Evolutionary conservation across 495 filamentous ascomycete genomes (phyloP).

Genomic region (Penicillium paradoxum): DNA sequence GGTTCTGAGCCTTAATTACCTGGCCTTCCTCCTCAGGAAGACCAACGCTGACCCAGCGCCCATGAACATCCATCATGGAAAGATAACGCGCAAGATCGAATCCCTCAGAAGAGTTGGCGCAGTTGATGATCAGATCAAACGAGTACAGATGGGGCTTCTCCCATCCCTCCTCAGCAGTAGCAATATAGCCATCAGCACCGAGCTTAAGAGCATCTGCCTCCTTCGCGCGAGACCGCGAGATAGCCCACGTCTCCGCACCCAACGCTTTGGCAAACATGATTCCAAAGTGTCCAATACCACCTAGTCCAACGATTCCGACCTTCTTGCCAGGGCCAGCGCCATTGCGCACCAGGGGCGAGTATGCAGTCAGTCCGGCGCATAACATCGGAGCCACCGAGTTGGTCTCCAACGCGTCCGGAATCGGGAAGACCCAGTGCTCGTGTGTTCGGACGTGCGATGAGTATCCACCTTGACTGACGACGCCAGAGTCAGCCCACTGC

Average conservation of each 20-base stretch:
- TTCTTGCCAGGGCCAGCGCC: conserved; percentile 75
- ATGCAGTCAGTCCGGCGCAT: conserved; percentile 81
- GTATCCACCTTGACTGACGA: conserved; percentile 61
- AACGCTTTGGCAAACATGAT: conserved; percentile 67
- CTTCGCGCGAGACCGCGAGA: conserved; percentile 64
- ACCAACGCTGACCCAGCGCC: conserved; percentile 76
- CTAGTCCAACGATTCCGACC: conserved; percentile 72
- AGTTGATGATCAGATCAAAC: conserved; percentile 73
- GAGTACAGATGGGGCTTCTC: conserved; percentile 46
- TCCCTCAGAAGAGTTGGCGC: conserved; percentile 61
- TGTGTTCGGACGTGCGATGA: conserved; percentile 68
- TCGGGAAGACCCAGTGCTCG: conserved; percentile 70
- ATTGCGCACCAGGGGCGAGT: conserved; percentile 69
- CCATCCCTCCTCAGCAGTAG: conserved; percentile 64
- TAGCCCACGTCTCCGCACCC: conserved; percentile 65
- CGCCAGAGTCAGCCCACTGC: conserved; percentile 57
- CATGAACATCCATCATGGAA: conserved; percentile 75
- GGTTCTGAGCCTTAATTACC: conserved; percentile 68
- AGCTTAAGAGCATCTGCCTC: conserved; percentile 61
- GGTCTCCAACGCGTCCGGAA: conserved; percentile 66
- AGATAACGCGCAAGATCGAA: conserved; percentile 70
- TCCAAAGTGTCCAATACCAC: conserved; percentile 72
- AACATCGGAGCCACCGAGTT: conserved; percentile 78
- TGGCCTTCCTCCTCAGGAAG: conserved; percentile 77
- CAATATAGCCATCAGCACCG: conserved; percentile 71